Conservation (phyloP, 106 monocot genomes). For the Phalaenopsis equestris region DNA sequence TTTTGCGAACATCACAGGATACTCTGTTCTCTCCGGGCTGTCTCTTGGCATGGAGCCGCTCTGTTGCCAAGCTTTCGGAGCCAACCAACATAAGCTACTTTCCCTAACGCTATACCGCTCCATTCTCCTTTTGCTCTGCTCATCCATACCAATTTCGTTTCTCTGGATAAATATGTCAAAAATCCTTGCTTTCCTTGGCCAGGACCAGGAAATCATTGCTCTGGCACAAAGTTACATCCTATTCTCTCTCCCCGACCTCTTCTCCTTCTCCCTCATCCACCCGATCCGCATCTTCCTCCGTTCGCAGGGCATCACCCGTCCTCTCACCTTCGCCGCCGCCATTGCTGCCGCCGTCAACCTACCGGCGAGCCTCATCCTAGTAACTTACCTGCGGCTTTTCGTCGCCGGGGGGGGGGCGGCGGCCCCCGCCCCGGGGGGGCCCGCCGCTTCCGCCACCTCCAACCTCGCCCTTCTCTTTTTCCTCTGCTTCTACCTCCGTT, state of each 20-base stretch:
- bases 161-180: slow-evolving; percentile 23
- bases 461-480: slow-evolving; percentile 13
- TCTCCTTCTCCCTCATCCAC: slow-evolving; percentile 29
- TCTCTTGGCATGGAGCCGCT: slow-evolving; percentile 60
- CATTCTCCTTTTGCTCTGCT: slow-evolving; percentile 15
- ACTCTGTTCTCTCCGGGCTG: slow-evolving; percentile 59
- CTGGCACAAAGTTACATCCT: slow-evolving; percentile 14
- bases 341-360: slow-evolving; percentile 14
- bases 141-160: slow-evolving; percentile 21
- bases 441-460: slow-evolving; percentile 19
- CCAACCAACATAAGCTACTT: slow-evolving; percentile 19
- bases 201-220: slow-evolving; percentile 11
- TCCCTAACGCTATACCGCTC: slow-evolving; percentile 22
- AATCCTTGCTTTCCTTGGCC: slow-evolving; percentile 17
- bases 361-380: slow-evolving; percentile 12
- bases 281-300: slow-evolving; percentile 29
- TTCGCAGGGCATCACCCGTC: slow-evolving; percentile 21
- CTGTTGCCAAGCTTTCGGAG: slow-evolving; percentile 53
- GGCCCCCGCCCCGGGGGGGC: too few species aligned
- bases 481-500: slow-evolving; percentile 4
- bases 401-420: slow-evolving; percentile 9
- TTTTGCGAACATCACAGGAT: slow-evolving; percentile 70
- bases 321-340: slow-evolving; percentile 18
- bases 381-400: slow-evolving; percentile 1
- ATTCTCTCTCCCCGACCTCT: slow-evolving; percentile 22